These are phyloP conservation scores for Leucosporidium yakuticum DNA, from an alignment of 768 basidiomycete species.

Conservation along the genomic window DNA sequence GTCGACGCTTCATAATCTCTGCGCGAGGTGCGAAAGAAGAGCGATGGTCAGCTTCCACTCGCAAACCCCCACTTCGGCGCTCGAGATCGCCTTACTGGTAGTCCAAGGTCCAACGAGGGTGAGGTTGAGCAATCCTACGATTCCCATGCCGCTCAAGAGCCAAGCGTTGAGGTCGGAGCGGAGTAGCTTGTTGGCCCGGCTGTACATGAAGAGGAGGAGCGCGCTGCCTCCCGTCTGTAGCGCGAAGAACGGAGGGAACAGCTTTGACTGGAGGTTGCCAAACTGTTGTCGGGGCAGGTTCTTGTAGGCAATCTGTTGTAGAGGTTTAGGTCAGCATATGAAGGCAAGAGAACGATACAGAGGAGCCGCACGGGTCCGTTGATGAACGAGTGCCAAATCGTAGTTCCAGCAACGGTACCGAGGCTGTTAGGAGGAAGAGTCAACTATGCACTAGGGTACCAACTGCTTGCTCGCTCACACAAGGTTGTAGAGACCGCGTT, in stretches of 20 bases:
- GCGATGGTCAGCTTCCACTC: background rate
- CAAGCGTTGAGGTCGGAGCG: slow-evolving; percentile 20
- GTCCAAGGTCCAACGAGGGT: slow-evolving; percentile 31
- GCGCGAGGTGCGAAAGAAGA: background rate
- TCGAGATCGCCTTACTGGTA: slow-evolving; percentile 3
- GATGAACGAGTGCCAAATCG: slow-evolving; percentile 27
- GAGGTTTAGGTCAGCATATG: background rate
- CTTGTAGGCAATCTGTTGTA: slow-evolving; percentile 21
- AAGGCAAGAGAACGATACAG: background rate
- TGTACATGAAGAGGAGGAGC: slow-evolving; percentile 19
- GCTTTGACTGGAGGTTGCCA: slow-evolving; percentile 32
- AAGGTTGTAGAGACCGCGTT: slow-evolving; percentile 13
- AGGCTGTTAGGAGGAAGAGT: background rate
- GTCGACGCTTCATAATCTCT: slow-evolving; percentile 34
- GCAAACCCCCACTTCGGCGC: background rate
- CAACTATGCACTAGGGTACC: background rate
- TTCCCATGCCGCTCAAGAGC: slow-evolving; percentile 14
- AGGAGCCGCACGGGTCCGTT: slow-evolving; percentile 12
- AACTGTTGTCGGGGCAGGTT: slow-evolving; percentile 33
- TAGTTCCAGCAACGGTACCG: slow-evolving; percentile 18
- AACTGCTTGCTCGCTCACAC: background rate
- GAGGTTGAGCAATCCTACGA: slow-evolving; percentile 22
- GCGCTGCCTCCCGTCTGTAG: slow-evolving; percentile 7
- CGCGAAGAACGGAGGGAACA: slow-evolving; percentile 32
- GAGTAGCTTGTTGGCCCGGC: slow-evolving; percentile 5